Evolutionary conservation across 805 yeast genomes (phyloP), one percentile per base, ranked within the genome.

Genomic region (Sugiyamaella valdiviana): DNA sequence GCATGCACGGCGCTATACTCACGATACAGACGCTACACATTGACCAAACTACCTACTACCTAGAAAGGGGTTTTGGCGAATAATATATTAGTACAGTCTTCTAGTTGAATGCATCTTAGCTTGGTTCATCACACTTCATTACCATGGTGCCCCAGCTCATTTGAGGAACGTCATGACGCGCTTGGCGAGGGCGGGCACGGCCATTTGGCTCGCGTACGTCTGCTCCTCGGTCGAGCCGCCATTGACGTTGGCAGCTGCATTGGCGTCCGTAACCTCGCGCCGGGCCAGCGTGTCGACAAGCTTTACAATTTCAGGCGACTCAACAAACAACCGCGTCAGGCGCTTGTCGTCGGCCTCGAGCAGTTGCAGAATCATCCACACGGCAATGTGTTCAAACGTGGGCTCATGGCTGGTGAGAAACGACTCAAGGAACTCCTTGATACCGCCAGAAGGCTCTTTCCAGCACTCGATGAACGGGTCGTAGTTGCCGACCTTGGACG

Each of bases 331-430:
- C 39, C 57, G 55, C 42, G 56, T 48, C 55, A 59, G 84, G 72
- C 62, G 81, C 81, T 46, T 67, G 62, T 89, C 85, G 58, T 84
- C 86, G 52, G 95, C 82, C 67, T 93, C 99, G 56, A 93, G 76
- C 55, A 93, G 75, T 69, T 93, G 99, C 57, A 91, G 74, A 57
- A 90, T 83, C 39, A 96, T 91, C 99, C 99, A 93, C 52, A 90
- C 77, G 0, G 98, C 96, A 68, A 93, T 93, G 65, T 93, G 99
- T 69, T 93, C 98, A 67, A 93, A 93, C 0, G 98, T 93, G 12
- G 95, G 84, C 64, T 90, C 93, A 37, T 83, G 83, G 60, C 88
- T 79, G 53, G 80, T 80, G 61, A 93, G 73, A 64, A 91, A 93
- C 59, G 90, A 73, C 32, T 80, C 73, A 55, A 93, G 74, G 63